Conservation (phyloP, 768 basidiomycete genomes). For the Aureoboletus auriporus region DNA sequence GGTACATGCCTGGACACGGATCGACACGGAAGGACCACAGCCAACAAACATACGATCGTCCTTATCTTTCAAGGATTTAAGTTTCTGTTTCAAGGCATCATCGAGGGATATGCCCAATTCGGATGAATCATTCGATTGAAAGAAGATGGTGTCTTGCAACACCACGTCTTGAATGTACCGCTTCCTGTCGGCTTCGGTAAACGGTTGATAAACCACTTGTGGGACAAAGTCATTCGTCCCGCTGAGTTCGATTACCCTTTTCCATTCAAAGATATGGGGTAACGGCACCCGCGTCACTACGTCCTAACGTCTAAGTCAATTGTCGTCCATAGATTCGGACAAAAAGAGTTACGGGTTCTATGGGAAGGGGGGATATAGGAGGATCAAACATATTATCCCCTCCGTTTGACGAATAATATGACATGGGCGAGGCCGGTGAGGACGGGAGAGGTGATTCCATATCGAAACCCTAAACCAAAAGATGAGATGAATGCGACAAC, state of each 20-base stretch:
- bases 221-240: slow-evolving; percentile 54
- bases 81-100: slow-evolving; percentile 61
- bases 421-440: slow-evolving; percentile 10
- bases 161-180: slow-evolving; percentile 72
- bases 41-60: slow-evolving; percentile 67
- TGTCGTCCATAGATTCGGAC: not conserved
- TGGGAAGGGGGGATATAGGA: not conserved
- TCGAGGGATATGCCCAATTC: slow-evolving; percentile 60
- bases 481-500: not conserved
- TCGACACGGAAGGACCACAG: slow-evolving; percentile 77
- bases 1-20: slow-evolving; percentile 61
- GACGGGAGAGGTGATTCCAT: slow-evolving; percentile 2
- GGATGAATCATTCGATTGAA: slow-evolving; percentile 47
- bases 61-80: slow-evolving; percentile 49
- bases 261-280: slow-evolving; percentile 28
- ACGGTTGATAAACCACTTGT: slow-evolving; percentile 69
- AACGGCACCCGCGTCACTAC: slow-evolving; percentile 15
- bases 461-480: slow-evolving; percentile 8
- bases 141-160: slow-evolving; percentile 62
- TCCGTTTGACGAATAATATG: slow-evolving; percentile 3
- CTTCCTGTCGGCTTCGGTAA: slow-evolving; percentile 71
- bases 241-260: slow-evolving; percentile 13
- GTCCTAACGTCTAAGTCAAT: slow-evolving; percentile 18
- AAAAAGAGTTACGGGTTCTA: slow-evolving; percentile 11
- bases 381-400: not conserved